These are phyloP conservation scores for Mucor circinelloides DNA, from an alignment of 371 early-diverging fungal species.

Conservation along the genomic window DNA sequence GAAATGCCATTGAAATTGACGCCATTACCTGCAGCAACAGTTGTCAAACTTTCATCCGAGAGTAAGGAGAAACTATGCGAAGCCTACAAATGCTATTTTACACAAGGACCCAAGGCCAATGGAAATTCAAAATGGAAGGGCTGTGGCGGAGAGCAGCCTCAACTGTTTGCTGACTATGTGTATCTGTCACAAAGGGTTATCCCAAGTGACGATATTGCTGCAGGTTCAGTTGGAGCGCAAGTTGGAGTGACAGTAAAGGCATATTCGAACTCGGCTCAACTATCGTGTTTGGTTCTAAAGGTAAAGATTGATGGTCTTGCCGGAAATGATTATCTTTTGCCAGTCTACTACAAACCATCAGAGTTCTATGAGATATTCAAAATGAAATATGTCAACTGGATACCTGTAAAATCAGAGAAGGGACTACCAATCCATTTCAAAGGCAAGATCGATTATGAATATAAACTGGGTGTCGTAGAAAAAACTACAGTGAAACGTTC, in stretches of 20 bases:
- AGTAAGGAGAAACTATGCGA: constrained; percentile 1
- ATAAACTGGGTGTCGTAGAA: constrained; percentile 11
- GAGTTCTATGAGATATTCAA: constrained; percentile 15
- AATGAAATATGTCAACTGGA: not conserved
- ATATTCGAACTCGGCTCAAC: not conserved
- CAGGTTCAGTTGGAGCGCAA: constrained; percentile 15
- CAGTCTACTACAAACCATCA: constrained; percentile 33
- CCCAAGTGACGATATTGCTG: not conserved
- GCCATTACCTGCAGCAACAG: constrained; percentile 18
- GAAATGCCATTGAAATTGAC: not conserved
- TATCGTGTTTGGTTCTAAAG: constrained; percentile 3
- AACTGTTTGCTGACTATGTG: constrained; percentile 29
- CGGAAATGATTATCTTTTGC: constrained; percentile 11
- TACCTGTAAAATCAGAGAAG: not conserved
- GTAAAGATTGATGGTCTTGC: not conserved
- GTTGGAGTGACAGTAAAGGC: constrained; percentile 10
- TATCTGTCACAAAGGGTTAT: constrained; percentile 16
- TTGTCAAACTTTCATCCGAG: constrained; percentile 11
- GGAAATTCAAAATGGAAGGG: not conserved
- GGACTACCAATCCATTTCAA: not conserved
- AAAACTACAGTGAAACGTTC: constrained; percentile 1
- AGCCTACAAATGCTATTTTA: constrained; percentile 11
- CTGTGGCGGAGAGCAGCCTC: constrained; percentile 25
- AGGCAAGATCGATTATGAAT: constrained; percentile 15
- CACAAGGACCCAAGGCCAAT: not conserved